A percentile compares a stretch with the other conserved stretches of the same genome.
Conservation (phyloP, 345 rosid species). For the Salix brachista region DNA sequence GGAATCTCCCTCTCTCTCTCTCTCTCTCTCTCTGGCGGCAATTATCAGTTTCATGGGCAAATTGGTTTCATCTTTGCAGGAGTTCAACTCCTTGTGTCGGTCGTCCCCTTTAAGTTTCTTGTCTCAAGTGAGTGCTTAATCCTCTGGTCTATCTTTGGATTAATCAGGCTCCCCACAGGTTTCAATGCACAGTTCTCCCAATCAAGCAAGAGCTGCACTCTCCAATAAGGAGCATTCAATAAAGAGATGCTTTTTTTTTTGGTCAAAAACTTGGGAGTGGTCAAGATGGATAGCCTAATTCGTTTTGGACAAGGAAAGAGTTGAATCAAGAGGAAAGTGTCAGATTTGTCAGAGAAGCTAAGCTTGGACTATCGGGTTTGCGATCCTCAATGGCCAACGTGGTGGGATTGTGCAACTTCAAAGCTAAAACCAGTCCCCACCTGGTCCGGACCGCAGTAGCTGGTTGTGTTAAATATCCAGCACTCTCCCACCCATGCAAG, state of each 20-base stretch:
- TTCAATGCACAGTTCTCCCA: not conserved
- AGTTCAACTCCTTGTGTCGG: constrained; percentile 1
- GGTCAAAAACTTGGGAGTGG: not conserved
- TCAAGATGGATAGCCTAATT: not conserved
- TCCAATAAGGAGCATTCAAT: not conserved
- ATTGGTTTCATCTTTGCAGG: not conserved
- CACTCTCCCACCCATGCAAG: constrained; percentile 3
- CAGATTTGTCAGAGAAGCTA: constrained; percentile 20
- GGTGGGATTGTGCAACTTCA: constrained; percentile 26
- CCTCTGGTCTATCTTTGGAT: too few species aligned
- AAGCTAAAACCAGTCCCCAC: constrained; percentile 33
- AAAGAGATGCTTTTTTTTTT: not conserved
- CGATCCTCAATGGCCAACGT: constrained; percentile 30
- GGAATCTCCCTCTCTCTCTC: constrained; percentile 3
- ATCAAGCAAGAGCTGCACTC: constrained; percentile 1
- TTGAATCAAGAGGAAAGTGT: not conserved
- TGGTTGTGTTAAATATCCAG: not conserved
- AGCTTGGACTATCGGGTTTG: constrained; percentile 26
- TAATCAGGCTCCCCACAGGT: not conserved
- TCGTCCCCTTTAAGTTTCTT: not conserved
- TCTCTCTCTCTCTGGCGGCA: constrained; percentile 4
- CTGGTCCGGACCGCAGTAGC: constrained; percentile 19
- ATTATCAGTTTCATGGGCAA: constrained; percentile 9
- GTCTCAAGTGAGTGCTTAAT: not conserved
- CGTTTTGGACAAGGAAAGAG: not conserved